Evolutionary conservation across 306 rosid species (phyloP).

Genomic region (Citrullus colocynthis): DNA sequence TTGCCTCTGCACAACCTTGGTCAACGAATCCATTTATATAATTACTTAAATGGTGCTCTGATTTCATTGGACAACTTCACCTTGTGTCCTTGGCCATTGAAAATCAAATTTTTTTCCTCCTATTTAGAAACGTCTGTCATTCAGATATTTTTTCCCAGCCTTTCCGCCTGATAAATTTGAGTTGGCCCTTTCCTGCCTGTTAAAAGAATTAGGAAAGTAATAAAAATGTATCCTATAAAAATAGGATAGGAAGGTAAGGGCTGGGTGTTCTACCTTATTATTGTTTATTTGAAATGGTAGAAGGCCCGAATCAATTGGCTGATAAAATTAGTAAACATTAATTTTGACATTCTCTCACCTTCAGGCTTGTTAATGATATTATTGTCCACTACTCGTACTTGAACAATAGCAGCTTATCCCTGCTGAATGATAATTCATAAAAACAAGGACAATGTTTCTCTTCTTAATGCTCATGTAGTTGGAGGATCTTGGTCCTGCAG

Average conservation of each 20-base stretch:
- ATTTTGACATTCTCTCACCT: background rate
- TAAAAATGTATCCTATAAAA: background rate
- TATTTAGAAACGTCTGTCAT: no score
- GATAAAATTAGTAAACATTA: background rate
- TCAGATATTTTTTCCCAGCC: background rate
- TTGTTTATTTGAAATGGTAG: background rate
- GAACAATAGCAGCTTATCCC: background rate
- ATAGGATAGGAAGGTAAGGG: background rate
- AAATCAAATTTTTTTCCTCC: background rate
- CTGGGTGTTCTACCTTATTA: background rate
- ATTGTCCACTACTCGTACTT: background rate
- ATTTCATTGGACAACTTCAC: background rate
- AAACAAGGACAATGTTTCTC: background rate
- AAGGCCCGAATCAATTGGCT: background rate
- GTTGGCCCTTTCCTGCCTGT: background rate
- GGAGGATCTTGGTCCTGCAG: slow-evolving; percentile 26
- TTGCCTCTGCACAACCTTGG: background rate
- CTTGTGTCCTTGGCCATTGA: background rate
- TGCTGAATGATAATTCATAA: background rate
- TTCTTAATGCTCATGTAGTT: background rate
- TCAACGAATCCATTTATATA: background rate
- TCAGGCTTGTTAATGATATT: background rate
- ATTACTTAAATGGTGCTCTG: background rate
- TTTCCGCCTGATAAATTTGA: background rate
- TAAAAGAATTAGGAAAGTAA: background rate